phyloP scores from a whole-genome alignment of 768 basidiomycete species.

The Suillus subaureus region DNA sequence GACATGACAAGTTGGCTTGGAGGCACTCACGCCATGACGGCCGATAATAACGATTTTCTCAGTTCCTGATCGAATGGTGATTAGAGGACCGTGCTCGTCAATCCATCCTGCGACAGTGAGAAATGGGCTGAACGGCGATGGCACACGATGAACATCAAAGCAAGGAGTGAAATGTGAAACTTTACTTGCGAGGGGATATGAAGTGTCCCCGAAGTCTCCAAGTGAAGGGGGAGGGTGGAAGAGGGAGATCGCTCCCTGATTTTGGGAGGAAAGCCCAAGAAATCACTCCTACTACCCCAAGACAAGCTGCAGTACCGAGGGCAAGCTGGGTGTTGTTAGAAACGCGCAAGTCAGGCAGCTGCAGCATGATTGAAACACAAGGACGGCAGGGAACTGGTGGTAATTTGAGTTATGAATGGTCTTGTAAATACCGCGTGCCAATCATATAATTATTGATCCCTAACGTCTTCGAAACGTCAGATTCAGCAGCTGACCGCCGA shows the following conservation, averaged over 20 bases:
- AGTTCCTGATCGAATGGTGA: conserved; percentile 1
- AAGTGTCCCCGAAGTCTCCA: not conserved
- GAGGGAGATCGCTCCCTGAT: not conserved
- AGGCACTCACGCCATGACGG: not conserved
- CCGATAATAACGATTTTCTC: not conserved
- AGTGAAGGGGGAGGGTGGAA: not conserved
- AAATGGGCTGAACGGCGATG: not conserved
- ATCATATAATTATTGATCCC: not conserved
- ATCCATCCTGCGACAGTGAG: conserved; percentile 1
- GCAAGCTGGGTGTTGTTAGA: not conserved
- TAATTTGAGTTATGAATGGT: not conserved
- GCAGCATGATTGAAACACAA: not conserved
- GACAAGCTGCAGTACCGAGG: not conserved
- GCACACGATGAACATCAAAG: not conserved
- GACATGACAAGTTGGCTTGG: not conserved
- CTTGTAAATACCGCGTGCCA: not conserved
- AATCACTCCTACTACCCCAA: not conserved
- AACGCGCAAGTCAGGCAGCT: not conserved
- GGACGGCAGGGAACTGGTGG: not conserved
- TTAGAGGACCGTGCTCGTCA: not conserved
- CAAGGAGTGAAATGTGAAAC: not conserved
- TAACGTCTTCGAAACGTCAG: not conserved
- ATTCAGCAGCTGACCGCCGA: not conserved
- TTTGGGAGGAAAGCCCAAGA: not conserved
- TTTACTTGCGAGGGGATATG: not conserved